These are phyloP conservation scores for Botrytis porri DNA, from an alignment of 2,329 filamentous ascomycete species.

Conservation along the genomic window DNA sequence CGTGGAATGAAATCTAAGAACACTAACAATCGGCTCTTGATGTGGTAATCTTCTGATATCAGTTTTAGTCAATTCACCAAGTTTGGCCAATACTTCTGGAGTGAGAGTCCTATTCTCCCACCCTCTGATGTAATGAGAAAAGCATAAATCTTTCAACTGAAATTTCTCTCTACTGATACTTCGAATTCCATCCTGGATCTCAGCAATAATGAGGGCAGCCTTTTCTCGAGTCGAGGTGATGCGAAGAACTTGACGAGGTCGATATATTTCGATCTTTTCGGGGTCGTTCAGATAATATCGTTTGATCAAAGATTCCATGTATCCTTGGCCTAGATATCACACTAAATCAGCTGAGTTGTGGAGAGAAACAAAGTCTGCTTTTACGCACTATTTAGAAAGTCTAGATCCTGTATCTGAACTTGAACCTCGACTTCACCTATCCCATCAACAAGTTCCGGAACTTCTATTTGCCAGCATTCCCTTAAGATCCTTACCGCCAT, in stretches of 20 bases:
- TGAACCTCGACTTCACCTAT: constrained; percentile 37
- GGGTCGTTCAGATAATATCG: constrained; percentile 25
- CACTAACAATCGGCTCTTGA: constrained; percentile 3
- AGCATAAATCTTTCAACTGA: constrained; percentile 25
- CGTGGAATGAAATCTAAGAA: constrained; percentile 20
- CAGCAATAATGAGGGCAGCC: constrained; percentile 27
- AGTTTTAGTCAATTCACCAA: constrained; percentile 33
- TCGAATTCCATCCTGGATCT: constrained; percentile 28
- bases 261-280: constrained; percentile 35
- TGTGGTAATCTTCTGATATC: constrained; percentile 25
- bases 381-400: constrained; percentile 34
- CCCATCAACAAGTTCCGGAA: constrained; percentile 33
- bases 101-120: constrained; percentile 23
- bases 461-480: constrained; percentile 36
- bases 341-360: constrained; percentile 12
- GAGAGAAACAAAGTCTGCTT: background rate
- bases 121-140: constrained; percentile 11
- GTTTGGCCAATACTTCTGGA: constrained; percentile 23
- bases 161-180: constrained; percentile 27
- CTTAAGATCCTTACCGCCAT: constrained; percentile 32
- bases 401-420: constrained; percentile 30
- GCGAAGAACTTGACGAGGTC: constrained; percentile 30
- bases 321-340: constrained; percentile 23
- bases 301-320: constrained; percentile 30
- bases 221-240: constrained; percentile 33